These are phyloP conservation scores for carrot (Daucus carota) DNA, from an alignment of 129 eudicot species.

Conservation along the genomic window DNA sequence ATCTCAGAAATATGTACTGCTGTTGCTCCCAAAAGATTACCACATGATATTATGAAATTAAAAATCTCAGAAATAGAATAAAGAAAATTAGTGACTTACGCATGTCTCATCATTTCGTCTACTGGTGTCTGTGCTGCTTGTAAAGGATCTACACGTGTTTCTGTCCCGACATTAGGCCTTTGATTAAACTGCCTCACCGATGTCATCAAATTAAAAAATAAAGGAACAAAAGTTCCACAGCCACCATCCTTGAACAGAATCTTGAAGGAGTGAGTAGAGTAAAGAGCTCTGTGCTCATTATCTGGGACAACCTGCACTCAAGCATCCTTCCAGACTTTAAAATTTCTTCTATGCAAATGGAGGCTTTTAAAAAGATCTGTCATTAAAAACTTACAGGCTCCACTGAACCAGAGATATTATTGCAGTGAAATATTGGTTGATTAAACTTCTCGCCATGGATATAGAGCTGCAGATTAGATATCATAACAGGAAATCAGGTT, in stretches of 20 bases:
- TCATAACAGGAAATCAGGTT: not conserved
- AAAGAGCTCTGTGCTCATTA: constrained; percentile 59
- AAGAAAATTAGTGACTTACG: constrained; percentile 41
- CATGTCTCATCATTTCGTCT: constrained; percentile 98
- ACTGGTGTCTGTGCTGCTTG: constrained; percentile 96
- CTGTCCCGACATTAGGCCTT: constrained; percentile 28
- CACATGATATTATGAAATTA: not conserved
- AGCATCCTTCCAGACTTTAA: not conserved
- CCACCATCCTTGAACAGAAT: constrained; percentile 97
- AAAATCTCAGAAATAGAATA: not conserved
- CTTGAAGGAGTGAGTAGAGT: constrained; percentile 85
- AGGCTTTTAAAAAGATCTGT: not conserved
- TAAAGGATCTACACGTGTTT: constrained; percentile 62
- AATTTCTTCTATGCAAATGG: not conserved
- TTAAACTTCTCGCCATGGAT: constrained; percentile 75
- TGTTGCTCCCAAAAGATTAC: not conserved
- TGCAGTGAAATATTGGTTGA: constrained; percentile 90
- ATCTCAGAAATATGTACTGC: not conserved
- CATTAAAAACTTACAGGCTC: constrained; percentile 67
- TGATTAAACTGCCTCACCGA: constrained; percentile 73
- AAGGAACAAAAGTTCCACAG: constrained; percentile 88
- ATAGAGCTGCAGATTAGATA: constrained; percentile 49
- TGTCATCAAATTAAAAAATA: constrained; percentile 62
- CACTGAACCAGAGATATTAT: constrained; percentile 88
- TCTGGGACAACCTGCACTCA: constrained; percentile 80